Evolutionary conservation across 495 filamentous ascomycete species (phyloP).

Genomic region (Xylaria curta): DNA sequence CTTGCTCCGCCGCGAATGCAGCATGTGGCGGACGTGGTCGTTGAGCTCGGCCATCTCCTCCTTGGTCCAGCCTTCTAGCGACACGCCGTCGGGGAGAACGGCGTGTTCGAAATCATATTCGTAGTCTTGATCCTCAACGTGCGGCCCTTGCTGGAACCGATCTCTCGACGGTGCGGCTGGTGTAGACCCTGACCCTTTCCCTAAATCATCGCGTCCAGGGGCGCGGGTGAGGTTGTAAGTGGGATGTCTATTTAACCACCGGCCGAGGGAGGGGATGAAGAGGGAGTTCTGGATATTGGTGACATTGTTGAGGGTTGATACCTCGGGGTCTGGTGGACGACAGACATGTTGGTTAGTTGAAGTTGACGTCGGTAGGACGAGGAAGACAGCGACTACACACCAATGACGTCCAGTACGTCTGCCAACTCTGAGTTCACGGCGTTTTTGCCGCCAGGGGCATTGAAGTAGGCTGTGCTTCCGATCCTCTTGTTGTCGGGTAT

Average conservation of each 20-base stretch:
- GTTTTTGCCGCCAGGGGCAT: conserved; percentile 37
- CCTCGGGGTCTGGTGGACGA: conserved; percentile 68
- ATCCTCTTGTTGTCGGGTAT: conserved; percentile 31
- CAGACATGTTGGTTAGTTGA: background rate
- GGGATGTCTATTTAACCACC: conserved; percentile 70
- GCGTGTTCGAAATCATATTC: conserved; percentile 50
- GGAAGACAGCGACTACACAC: conserved; percentile 49
- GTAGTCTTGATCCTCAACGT: conserved; percentile 32
- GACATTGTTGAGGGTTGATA: conserved; percentile 73
- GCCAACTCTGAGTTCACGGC: conserved; percentile 67
- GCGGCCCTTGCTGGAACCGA: conserved; percentile 30
- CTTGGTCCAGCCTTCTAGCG: conserved; percentile 70
- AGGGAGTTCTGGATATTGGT: conserved; percentile 83
- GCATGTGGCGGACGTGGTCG: conserved; percentile 81
- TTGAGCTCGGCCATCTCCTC: conserved; percentile 75
- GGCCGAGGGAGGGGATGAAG: conserved; percentile 73
- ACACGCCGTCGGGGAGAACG: conserved; percentile 67
- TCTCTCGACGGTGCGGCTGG: conserved; percentile 28
- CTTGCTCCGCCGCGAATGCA: conserved; percentile 76
- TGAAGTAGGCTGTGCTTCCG: conserved; percentile 41
- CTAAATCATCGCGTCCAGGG: conserved; percentile 37
- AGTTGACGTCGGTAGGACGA: background rate
- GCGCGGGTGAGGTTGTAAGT: conserved; percentile 72
- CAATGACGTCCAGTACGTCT: conserved; percentile 74
- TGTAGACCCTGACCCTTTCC: background rate